Base-by-base conservation (phyloP, 768 basidiomycete genomes). In the Lentinula raphanica region DNA sequence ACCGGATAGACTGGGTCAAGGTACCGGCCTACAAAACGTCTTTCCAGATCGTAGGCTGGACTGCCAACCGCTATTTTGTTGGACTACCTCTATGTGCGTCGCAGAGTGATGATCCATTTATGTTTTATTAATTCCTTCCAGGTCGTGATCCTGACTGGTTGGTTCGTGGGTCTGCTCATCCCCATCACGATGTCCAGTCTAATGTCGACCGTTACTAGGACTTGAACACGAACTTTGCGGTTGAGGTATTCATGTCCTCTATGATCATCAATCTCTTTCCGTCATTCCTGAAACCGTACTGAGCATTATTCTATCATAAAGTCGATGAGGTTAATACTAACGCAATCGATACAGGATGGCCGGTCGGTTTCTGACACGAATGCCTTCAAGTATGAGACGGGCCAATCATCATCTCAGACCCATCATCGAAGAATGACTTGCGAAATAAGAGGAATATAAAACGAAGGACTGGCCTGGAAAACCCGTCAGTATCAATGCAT, bases 181-280 rank as follows among this genome's bases (percentile, higher is more conserved):
- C n/a, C n/a, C n/a, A n/a, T n/a, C n/a, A n/a, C n/a, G n/a, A n/a
- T n/a, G n/a, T n/a, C n/a, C n/a, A n/a, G n/a, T n/a, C n/a, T n/a
- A 7, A 40, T 23, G 12, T 8, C 36, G 28, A 25, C 12, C 13
- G 32, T 15, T 11, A n/a, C n/a, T 38, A 57, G 56, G 46, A 57
- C 19, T 31, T 74, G 17, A 68, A 64, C 46, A 64, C 71, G 27
- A 25, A 63, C 1, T 73, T 69, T 63, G 62, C 71, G 0, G 57
- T 58, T 17, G 62, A 70, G 56, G 69, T 70, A 2, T 61, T 67
- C 3, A 62, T 64, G 8, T 66, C 46, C 19, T 66, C 61, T 1
- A 42, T 28, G 0, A 32, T 71, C 8, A 62, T 75, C 17, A 63
- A 63, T n/a, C 38, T 68, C 1, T 68, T 70, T 46, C 73, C 73